phyloP scores from a whole-genome alignment of 2,329 filamentous ascomycete species.

The Calonectria hongkongensis region DNA sequence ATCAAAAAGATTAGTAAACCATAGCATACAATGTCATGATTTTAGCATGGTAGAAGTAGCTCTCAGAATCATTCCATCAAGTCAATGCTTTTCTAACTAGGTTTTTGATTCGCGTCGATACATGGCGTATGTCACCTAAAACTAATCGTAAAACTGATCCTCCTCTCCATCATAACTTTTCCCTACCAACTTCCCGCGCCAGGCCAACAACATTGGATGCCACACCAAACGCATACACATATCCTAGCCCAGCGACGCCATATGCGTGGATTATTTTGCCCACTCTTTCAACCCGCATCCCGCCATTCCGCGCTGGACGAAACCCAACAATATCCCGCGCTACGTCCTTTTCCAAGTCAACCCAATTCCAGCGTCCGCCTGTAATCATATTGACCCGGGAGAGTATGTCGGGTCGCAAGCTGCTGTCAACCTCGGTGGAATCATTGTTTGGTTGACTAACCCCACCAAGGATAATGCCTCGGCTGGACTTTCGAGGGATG shows the following conservation, averaged over 20 bases:
- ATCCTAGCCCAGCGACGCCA: background rate
- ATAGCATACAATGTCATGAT: no score
- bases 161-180: background rate
- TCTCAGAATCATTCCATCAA: no score
- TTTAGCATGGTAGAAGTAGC: no score
- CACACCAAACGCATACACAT: background rate
- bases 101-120: no score
- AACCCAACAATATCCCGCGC: background rate
- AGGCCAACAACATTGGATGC: background rate
- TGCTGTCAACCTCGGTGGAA: no score
- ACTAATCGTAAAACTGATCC: no score
- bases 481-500: no score
- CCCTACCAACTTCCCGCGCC: background rate
- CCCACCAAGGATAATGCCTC: no score
- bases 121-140: background rate
- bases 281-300: background rate
- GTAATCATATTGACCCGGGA: background rate
- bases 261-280: background rate
- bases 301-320: background rate
- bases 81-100: no score
- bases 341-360: background rate
- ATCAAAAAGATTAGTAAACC: no score
- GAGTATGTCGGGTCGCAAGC: no score
- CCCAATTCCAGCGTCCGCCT: background rate
- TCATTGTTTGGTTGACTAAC: no score